phyloP scores from a whole-genome alignment of 495 filamentous ascomycete genomes.

The Rusavskia elegans region DNA sequence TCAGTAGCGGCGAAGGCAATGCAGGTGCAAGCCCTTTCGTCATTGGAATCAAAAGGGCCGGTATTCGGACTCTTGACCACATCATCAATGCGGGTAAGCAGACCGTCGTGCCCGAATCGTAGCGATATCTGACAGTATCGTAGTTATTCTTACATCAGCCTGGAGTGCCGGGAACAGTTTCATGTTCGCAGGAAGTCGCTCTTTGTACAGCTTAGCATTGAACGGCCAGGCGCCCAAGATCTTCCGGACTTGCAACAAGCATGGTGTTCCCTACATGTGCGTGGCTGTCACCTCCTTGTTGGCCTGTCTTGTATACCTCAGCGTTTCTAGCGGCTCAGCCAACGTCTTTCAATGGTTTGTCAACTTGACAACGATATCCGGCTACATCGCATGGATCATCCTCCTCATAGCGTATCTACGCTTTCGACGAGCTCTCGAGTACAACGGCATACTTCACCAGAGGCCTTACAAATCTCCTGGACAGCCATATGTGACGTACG shows the following conservation, averaged over 20 bases:
- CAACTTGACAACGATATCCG: constrained; percentile 42
- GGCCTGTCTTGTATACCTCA: constrained; percentile 22
- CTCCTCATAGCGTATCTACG: constrained; percentile 43
- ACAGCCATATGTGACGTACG: constrained; percentile 37
- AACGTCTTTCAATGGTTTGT: constrained; percentile 41
- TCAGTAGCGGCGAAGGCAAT: constrained; percentile 37
- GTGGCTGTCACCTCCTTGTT: constrained; percentile 23
- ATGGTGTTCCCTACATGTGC: constrained; percentile 31
- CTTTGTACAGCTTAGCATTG: constrained; percentile 37
- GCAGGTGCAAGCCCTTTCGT: constrained; percentile 29
- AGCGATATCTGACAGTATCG: constrained; percentile 47
- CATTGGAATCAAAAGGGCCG: constrained; percentile 35
- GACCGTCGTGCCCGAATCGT: constrained; percentile 38
- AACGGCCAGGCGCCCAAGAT: constrained; percentile 31
- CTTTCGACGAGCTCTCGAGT: constrained; percentile 36
- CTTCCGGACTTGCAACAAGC: constrained; percentile 32
- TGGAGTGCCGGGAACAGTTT: constrained; percentile 51
- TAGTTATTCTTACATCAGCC: constrained; percentile 54
- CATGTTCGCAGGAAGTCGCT: constrained; percentile 39
- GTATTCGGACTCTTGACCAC: constrained; percentile 39
- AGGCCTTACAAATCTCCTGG: constrained; percentile 34
- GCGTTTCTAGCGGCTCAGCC: constrained; percentile 18
- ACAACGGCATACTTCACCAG: constrained; percentile 33
- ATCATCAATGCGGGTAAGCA: constrained; percentile 39
- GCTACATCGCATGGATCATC: constrained; percentile 47